These are phyloP conservation scores for Moringa oleifera DNA, from an alignment of 345 rosid genomes.

Conservation along the genomic window DNA sequence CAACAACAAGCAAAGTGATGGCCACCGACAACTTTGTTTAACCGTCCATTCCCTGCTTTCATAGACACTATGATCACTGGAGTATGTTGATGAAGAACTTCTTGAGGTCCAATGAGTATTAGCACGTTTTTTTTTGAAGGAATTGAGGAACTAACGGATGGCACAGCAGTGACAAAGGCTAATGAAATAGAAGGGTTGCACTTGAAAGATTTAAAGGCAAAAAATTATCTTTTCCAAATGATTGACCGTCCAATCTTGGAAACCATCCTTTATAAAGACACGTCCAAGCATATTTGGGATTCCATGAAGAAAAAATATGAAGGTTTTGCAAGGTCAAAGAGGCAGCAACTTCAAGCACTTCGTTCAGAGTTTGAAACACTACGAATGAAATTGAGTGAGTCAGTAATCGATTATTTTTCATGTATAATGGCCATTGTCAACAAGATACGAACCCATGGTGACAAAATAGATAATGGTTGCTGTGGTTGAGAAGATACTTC, in stretches of 20 bases:
- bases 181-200: background rate
- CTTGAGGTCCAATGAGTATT: too few relatives aligned
- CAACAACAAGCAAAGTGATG: too few relatives aligned
- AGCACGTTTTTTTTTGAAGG: background rate
- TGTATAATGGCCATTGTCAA: background rate
- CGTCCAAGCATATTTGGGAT: constrained; percentile 6
- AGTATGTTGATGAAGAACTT: constrained; percentile 1
- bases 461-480: background rate
- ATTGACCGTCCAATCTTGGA: constrained; percentile 2
- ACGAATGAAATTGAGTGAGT: background rate
- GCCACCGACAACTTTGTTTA: background rate
- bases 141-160: background rate
- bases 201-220: too few relatives aligned
- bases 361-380: background rate
- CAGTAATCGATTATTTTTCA: background rate
- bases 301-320: too few relatives aligned
- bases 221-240: too few relatives aligned
- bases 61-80: background rate
- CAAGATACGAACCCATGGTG: background rate
- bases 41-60: background rate
- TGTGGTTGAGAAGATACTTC: background rate
- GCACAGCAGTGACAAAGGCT: background rate
- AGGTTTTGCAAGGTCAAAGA: constrained; percentile 1
- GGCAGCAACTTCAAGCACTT: background rate
- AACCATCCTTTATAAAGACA: constrained; percentile 2